Evolutionary conservation across 1,284 basidiomycete genomes (phyloP).

Genomic region (Cryptococcus depauperatus): DNA sequence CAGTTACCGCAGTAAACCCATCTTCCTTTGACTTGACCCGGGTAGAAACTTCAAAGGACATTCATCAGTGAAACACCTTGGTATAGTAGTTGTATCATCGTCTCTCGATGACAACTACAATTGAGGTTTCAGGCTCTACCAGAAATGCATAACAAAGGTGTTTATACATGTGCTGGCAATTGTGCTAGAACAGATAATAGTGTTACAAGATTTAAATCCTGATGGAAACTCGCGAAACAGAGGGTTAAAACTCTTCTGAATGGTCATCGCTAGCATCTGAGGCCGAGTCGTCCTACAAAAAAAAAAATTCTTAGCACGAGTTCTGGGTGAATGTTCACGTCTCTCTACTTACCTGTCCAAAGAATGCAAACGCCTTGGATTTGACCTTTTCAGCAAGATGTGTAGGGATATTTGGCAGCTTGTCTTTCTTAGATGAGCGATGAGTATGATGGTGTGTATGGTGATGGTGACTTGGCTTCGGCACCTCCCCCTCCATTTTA

Average conservation of each 20-base stretch:
- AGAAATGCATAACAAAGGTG: no score
- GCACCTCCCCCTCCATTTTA: background rate
- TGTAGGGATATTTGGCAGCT: background rate
- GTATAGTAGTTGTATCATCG: no score
- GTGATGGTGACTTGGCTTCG: constrained; percentile 7
- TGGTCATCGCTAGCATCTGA: constrained; percentile 36
- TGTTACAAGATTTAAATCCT: no score
- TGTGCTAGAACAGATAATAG: no score
- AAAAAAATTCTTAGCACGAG: constrained; percentile 22
- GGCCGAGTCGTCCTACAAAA: constrained; percentile 72
- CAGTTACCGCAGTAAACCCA: no score
- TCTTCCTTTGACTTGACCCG: no score
- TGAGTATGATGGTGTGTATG: constrained; percentile 8
- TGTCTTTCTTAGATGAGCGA: background rate
- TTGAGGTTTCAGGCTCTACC: no score
- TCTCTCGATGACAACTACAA: no score
- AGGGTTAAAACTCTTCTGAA: constrained; percentile 22
- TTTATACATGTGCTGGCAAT: no score
- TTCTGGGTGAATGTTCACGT: background rate
- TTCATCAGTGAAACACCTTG: no score
- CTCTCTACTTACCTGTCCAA: constrained; percentile 36
- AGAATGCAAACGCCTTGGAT: constrained; percentile 43
- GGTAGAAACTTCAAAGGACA: no score
- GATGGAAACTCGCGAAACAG: no score
- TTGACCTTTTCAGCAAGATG: constrained; percentile 7